Evolutionary conservation across 2,329 filamentous ascomycete species (phyloP), one percentile per base, ranked within the genome.

Genomic region (Paradendryphiella salina): DNA sequence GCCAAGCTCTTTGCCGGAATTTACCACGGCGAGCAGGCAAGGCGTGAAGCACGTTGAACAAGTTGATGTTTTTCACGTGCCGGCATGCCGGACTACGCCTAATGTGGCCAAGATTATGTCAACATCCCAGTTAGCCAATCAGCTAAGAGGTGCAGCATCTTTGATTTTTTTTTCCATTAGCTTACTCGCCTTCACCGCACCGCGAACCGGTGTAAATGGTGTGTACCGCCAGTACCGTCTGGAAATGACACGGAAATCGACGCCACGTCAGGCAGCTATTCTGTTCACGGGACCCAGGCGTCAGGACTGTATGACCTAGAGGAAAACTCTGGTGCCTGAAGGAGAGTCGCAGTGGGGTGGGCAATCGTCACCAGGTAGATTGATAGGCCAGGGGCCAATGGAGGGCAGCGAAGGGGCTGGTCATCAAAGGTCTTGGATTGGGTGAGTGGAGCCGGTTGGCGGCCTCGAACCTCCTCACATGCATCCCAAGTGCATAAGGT

Each of bases 391-490:
- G 20, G 20, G 38, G 18, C 43, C 51, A 51, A 50, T 55, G 23
- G 26, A 37, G 18, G 10, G 31, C 36, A 13, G 15, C 49, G 35
- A 44, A 49, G 51, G 41, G 40, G 42, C 40, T 46, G 52, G 46
- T 39, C n/a, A 46, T 35, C 20, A 44, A 37, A 47, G 14, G 21
- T 29, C 23, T 42, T 53, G 46, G 53, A 47, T 14, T 47, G 54
- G 56, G 57, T 48, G 52, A 39, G 55, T 56, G 54, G 50, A 54
- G 54, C 40, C 44, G 31, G 39, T 39, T 46, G 23, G 36, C 44
- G 52, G 54, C 50, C 39, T 55, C 45, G 49, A 59, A 50, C 40
- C 44, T 47, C 32, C 46, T 52, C 54, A 54, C 44, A 51, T 54
- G 43, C 47, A 49, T 53, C 21, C 36, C 41, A 51, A 45, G 40